Percentiles rank a stretch among this genome's conserved stretches.
Evolutionary conservation across 225 moss, liverwort and hornwort genomes (phyloP).

Genomic region (Polytrichum commune): DNA sequence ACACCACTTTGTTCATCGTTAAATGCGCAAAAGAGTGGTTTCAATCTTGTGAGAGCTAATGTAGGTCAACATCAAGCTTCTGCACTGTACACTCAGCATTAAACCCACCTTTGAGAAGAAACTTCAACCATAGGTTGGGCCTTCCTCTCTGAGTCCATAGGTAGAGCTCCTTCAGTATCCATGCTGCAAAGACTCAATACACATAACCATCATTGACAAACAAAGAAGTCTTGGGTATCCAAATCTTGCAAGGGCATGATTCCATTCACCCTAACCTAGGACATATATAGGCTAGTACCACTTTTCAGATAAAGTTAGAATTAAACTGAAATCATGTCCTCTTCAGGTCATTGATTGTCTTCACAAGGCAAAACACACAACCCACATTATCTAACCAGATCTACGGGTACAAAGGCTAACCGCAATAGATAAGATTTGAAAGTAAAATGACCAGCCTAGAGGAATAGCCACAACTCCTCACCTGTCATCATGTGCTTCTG

Average conservation of each 20-base stretch:
- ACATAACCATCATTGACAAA: not conserved
- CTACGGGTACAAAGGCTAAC: no score
- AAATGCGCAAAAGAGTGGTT: not conserved
- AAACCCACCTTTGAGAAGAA: conserved; percentile 57
- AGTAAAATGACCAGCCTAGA: not conserved
- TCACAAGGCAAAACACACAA: no score
- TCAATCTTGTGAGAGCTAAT: no score
- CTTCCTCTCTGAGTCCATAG: conserved; percentile 27
- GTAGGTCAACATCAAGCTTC: no score
- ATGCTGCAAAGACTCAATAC: conserved; percentile 25
- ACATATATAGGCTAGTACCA: no score
- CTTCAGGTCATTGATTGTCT: no score
- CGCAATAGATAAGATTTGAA: not conserved
- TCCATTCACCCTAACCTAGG: no score
- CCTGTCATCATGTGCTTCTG: conserved; percentile 12
- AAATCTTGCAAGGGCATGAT: no score
- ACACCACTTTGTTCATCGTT: not conserved
- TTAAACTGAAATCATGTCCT: no score
- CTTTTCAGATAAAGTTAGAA: no score
- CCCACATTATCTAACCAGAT: no score
- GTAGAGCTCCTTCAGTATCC: conserved; percentile 14
- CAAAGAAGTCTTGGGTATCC: conserved; percentile 5
- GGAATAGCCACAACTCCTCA: conserved; percentile 5
- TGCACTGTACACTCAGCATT: not conserved
- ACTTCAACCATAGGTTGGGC: conserved; percentile 36